Percentiles rank a stretch among this genome's conserved stretches.
These are phyloP conservation scores for Symbiodinium natans DNA, from an alignment of 73 alveolate genomes.

Conservation along the genomic window DNA sequence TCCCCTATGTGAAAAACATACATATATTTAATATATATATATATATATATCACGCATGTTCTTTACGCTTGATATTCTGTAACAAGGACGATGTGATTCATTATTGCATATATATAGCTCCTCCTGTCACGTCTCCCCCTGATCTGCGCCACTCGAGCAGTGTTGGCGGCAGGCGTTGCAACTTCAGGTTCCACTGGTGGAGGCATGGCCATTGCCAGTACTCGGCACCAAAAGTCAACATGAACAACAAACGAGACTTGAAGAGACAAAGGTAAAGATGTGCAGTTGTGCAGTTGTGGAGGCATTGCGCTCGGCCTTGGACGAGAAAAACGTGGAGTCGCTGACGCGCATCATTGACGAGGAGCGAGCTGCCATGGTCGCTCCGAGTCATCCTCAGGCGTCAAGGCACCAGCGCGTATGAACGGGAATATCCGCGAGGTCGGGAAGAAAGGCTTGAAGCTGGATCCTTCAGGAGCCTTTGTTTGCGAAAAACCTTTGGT, in stretches of 20 bases:
- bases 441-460: background rate
- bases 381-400: too few species aligned
- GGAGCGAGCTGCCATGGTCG: too few species aligned
- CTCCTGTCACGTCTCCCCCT: background rate
- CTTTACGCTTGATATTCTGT: background rate
- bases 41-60: background rate
- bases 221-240: background rate
- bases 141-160: background rate
- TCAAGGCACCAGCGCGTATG: background rate
- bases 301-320: background rate
- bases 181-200: constrained; percentile 18
- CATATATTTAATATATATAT: background rate
- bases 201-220: background rate
- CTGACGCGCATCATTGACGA: background rate
- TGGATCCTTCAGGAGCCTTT: background rate
- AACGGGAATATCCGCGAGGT: background rate
- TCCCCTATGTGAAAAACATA: background rate
- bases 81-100: background rate
- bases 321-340: background rate
- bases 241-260: background rate
- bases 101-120: background rate
- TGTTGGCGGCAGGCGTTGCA: constrained; percentile 26
- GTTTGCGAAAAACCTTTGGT: too few species aligned
- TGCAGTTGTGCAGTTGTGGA: background rate
- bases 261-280: too few species aligned